A percentile compares a stretch with the other conserved stretches of the same genome.
phyloP scores from a whole-genome alignment of 805 yeast species.

The Starmerella roubikii region DNA sequence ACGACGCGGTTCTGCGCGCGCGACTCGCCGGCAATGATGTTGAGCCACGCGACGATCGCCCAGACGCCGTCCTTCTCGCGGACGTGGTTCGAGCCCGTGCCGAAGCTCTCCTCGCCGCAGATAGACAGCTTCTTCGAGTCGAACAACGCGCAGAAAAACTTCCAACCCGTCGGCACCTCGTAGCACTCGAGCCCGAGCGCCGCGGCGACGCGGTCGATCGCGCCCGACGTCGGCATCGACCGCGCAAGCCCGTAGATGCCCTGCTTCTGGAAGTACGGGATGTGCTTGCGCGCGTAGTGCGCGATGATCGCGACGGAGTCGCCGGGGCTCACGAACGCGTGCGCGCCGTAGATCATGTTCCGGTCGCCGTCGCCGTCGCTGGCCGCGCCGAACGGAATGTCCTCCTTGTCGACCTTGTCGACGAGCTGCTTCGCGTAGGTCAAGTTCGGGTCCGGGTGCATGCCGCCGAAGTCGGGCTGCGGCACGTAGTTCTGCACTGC shows the following conservation, averaged over 20 bases:
- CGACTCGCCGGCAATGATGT: conserved; percentile 76
- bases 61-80: conserved; percentile 97
- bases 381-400: conserved; percentile 91
- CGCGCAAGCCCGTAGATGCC: conserved; percentile 91
- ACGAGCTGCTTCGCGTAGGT: conserved; percentile 87
- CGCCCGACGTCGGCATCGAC: conserved; percentile 94
- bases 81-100: conserved; percentile 94
- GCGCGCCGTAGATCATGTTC: conserved; percentile 94
- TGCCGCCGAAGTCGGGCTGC: conserved; percentile 85
- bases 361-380: conserved; percentile 99
- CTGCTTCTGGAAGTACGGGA: conserved; percentile 78
- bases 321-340: conserved; percentile 93
- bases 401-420: conserved; percentile 63
- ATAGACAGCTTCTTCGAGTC: conserved; percentile 87
- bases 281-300: conserved; percentile 67
- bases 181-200: conserved; percentile 59
- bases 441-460: conserved; percentile 95
- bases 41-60: conserved; percentile 97
- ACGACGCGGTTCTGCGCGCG: conserved; percentile 44
- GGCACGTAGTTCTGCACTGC: conserved; percentile 72
- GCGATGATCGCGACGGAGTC: conserved; percentile 96
- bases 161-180: conserved; percentile 99
- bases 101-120: conserved; percentile 97
- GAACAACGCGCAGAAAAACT: conserved; percentile 88
- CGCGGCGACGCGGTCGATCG: conserved; percentile 82